These are phyloP conservation scores for Annulohypoxylon nitens DNA, from an alignment of 495 filamentous ascomycete genomes.

Conservation along the genomic window DNA sequence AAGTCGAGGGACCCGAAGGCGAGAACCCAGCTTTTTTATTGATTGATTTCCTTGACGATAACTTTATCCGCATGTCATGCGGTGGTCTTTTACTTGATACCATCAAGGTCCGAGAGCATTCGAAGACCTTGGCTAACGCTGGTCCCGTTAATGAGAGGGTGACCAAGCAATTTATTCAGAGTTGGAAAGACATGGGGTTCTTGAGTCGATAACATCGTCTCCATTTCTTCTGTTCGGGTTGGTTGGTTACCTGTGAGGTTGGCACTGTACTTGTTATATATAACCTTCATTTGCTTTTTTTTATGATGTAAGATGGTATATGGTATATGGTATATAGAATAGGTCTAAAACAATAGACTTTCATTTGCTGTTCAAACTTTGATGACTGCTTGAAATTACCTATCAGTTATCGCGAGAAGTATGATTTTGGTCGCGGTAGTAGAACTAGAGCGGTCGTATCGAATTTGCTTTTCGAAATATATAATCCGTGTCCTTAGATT, in stretches of 20 bases:
- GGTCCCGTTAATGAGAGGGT: conserved; percentile 57
- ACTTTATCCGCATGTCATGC: conserved; percentile 68
- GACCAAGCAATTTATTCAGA: conserved; percentile 56
- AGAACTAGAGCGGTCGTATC: no score
- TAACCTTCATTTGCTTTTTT: conserved; percentile 28
- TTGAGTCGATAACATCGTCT: conserved; percentile 31
- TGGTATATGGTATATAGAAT: background rate
- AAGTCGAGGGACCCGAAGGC: conserved; percentile 44
- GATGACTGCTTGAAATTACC: background rate
- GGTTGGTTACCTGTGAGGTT: background rate
- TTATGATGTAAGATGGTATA: conserved; percentile 5
- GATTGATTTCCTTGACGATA: conserved; percentile 65
- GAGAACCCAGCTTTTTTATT: conserved; percentile 64
- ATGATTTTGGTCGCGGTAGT: background rate
- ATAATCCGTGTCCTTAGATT: no score
- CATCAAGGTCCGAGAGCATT: conserved; percentile 58
- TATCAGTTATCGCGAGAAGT: background rate
- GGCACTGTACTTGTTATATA: conserved; percentile 16
- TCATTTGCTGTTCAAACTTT: conserved; percentile 7
- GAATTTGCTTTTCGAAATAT: no score
- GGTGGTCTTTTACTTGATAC: conserved; percentile 65
- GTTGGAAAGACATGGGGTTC: conserved; percentile 57
- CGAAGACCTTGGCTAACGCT: conserved; percentile 53
- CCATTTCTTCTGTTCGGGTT: conserved; percentile 17
- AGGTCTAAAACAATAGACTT: conserved; percentile 8